phyloP scores from a whole-genome alignment of 768 basidiomycete genomes.

The Mycena alexandri region DNA sequence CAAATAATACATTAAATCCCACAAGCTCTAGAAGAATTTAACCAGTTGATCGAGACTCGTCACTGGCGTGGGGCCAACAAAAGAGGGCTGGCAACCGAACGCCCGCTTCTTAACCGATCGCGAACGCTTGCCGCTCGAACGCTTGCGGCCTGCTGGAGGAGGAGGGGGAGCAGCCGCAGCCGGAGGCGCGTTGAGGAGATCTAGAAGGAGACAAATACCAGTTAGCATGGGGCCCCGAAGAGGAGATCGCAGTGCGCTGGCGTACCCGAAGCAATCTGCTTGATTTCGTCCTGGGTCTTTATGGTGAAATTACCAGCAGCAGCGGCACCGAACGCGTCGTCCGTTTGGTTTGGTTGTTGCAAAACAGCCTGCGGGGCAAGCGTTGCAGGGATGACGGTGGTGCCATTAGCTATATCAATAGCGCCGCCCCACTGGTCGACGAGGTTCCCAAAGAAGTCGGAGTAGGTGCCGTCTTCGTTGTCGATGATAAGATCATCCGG shows the following conservation, averaged over 20 bases:
- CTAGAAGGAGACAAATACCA: neutral
- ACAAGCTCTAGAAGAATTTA: constrained; percentile 15
- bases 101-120: constrained; percentile 6
- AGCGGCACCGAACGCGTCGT: neutral
- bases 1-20: no score
- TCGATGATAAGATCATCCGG: constrained; percentile 18
- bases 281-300: constrained; percentile 16
- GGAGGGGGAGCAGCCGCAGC: constrained; percentile 11
- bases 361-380: constrained; percentile 7
- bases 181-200: constrained; percentile 14
- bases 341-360: constrained; percentile 3
- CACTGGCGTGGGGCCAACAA: constrained; percentile 10
- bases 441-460: constrained; percentile 20
- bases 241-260: neutral
- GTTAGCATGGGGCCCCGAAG: neutral
- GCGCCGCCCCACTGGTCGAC: constrained; percentile 20
- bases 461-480: constrained; percentile 14
- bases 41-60: constrained; percentile 18
- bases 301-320: neutral
- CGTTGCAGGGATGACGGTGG: neutral
- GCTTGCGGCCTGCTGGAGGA: constrained; percentile 1
- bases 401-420: neutral
- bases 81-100: constrained; percentile 17
- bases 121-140: neutral
- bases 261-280: constrained; percentile 16